These are phyloP conservation scores for Casuarina equisetifolia DNA, from an alignment of 306 rosid species.

Conservation along the genomic window DNA sequence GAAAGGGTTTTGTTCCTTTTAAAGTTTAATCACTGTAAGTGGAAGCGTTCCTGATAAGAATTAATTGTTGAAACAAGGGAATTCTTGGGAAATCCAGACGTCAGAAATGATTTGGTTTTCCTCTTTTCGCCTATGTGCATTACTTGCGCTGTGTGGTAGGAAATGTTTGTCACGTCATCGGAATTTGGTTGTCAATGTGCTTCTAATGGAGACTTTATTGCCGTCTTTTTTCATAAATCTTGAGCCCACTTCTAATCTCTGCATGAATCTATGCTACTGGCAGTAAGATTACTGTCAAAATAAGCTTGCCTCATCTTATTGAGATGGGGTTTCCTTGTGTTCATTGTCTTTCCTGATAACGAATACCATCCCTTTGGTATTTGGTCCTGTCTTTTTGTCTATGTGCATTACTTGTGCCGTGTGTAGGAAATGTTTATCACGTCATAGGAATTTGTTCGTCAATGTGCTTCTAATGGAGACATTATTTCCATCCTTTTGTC, in stretches of 20 bases:
- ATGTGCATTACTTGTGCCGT: background rate
- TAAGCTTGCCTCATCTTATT: background rate
- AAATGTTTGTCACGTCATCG: background rate
- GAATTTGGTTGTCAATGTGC: background rate
- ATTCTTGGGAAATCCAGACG: background rate
- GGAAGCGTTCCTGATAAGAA: background rate
- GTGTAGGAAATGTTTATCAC: background rate
- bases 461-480: background rate
- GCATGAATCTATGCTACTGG: background rate
- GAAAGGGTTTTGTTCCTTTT: background rate
- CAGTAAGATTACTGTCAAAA: background rate
- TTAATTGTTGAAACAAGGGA: slow-evolving; percentile 1
- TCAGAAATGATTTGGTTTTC: background rate
- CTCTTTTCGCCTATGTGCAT: background rate
- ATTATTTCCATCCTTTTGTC: background rate
- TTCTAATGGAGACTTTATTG: background rate
- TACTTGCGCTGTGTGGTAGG: background rate
- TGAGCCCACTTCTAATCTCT: background rate
- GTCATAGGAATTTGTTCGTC: background rate
- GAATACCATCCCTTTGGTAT: background rate
- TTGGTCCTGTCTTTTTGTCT: background rate
- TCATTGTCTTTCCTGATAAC: background rate
- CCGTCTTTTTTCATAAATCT: background rate
- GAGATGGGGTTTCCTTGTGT: background rate
- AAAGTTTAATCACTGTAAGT: background rate